Percentiles rank a stretch among this genome's conserved stretches.
Evolutionary conservation across 306 rosid species (phyloP).

Genomic region (Cyamopsis tetragonoloba): DNA sequence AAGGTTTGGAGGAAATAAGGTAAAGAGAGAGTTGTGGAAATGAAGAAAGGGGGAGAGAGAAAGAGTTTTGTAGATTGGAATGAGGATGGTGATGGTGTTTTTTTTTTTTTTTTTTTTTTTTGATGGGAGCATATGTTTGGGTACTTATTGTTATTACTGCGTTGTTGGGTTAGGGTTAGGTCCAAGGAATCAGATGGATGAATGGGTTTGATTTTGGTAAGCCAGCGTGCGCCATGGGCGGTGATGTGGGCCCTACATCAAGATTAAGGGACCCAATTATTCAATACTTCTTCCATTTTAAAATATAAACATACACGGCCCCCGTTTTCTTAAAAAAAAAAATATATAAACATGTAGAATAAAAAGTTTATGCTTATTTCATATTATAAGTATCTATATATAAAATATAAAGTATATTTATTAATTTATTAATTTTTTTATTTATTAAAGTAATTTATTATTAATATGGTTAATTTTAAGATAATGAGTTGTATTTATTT

Average conservation of each 20-base stretch:
- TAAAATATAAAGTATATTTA: too few relatives aligned
- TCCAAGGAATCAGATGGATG: conserved; percentile 60
- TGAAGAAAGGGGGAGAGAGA: conserved; percentile 14
- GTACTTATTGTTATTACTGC: conserved; percentile 2
- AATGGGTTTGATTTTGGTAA: conserved; percentile 55
- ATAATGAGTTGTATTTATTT: too few relatives aligned
- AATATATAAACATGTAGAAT: too few relatives aligned
- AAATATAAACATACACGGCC: too few relatives aligned
- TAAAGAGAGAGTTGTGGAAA: conserved; percentile 22
- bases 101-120: neutral
- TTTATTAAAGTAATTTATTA: too few relatives aligned
- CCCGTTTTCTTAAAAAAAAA: too few relatives aligned
- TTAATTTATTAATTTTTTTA: too few relatives aligned
- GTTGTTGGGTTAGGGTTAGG: conserved; percentile 81
- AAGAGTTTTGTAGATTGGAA: conserved; percentile 27
- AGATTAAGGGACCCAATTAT: conserved; percentile 19
- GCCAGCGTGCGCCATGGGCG: conserved; percentile 86
- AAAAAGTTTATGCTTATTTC: too few relatives aligned
- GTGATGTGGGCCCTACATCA: conserved; percentile 61
- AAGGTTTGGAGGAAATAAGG: conserved; percentile 56
- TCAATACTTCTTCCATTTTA: too few relatives aligned
- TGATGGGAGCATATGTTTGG: conserved; percentile 25
- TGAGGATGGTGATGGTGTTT: neutral
- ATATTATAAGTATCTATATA: too few relatives aligned
- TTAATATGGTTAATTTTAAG: too few relatives aligned